Evolutionary conservation across 768 basidiomycete genomes (phyloP), one percentile per base, ranked within the genome.

Genomic region (Agrocybe praecox): DNA sequence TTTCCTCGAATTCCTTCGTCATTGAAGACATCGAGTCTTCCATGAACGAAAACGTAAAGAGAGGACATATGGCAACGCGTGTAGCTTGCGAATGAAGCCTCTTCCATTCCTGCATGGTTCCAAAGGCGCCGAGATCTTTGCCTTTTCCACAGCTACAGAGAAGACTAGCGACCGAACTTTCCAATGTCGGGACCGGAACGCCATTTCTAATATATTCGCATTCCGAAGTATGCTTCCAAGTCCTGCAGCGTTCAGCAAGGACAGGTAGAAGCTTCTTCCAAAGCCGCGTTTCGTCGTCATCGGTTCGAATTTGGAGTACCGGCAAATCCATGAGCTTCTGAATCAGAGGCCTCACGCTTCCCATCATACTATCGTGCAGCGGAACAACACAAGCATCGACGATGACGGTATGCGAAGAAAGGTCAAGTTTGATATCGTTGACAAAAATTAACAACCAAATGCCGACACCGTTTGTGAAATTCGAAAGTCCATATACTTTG

Each of bases 61-160:
- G 66, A 0, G 83, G 86, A 1, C 77, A 72, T 36, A 88, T 67
- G 0, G 82, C 86, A 5, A 76, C 67, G 9, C 85, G 72, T 1
- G 81, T 84, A 14, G 72, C 76, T 50, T 77, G 77, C 7, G 74
- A 74, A 1, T 74, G 74, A 12, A 85, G 62, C 1, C 51, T 32
- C 56, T 69, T 67, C 80, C 80, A 85, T 10, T 62, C 58, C 12
- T 60, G 44, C 0, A 66, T 57, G 14, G 62, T 67, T 0, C 60
- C 60, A 56, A 86, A 76, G 0, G 60, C 66, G 2, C 70, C 77
- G 6, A 78, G 67, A 47, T 79, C 75, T 45, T 83, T 73, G 2
- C 83, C 84, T 34, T 67, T 65, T 1, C 85, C 85, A 47, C 86
- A 87, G 2, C 71, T 72, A 58, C 86, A 88, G 19, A 85, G 65